Percentiles rank a stretch among this genome's conserved stretches.
These are phyloP conservation scores for Austropuccinia psidii DNA, from an alignment of 1,284 basidiomycete species.

Conservation along the genomic window DNA sequence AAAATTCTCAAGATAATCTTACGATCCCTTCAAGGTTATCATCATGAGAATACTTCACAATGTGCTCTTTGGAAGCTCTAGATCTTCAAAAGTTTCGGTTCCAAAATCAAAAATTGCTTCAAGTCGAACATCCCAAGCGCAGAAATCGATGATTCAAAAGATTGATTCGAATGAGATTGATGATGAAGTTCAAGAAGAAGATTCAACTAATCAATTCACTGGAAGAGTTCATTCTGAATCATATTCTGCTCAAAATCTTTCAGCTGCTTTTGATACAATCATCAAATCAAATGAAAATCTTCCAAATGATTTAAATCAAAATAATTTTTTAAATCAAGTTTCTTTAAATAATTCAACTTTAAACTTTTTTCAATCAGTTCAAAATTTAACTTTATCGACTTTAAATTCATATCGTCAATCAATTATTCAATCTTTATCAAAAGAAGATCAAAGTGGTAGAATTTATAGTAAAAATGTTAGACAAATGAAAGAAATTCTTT, in stretches of 20 bases:
- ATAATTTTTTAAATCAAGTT: not conserved
- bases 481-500: constrained; percentile 29
- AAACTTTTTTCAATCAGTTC: not conserved
- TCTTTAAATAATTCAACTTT: not conserved
- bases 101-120: too few species aligned
- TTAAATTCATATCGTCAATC: constrained; percentile 1
- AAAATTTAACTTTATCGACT: constrained; percentile 20
- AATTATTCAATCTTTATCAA: constrained; percentile 7
- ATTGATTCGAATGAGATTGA: not conserved
- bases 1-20: too few species aligned
- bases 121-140: not conserved
- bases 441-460: constrained; percentile 14
- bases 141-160: not conserved
- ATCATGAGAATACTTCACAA: too few species aligned
- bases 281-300: not conserved
- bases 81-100: too few species aligned
- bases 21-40: too few species aligned
- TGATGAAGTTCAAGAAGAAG: not conserved
- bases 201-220: constrained; percentile 2
- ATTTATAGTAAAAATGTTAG: constrained; percentile 33
- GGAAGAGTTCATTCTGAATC: constrained; percentile 29
- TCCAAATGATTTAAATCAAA: not conserved
- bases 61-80: too few species aligned
- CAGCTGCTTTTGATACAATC: constrained; percentile 19
- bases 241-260: constrained; percentile 25